phyloP scores from a whole-genome alignment of 148 eudicot genomes.

The Linanthus parryae region DNA sequence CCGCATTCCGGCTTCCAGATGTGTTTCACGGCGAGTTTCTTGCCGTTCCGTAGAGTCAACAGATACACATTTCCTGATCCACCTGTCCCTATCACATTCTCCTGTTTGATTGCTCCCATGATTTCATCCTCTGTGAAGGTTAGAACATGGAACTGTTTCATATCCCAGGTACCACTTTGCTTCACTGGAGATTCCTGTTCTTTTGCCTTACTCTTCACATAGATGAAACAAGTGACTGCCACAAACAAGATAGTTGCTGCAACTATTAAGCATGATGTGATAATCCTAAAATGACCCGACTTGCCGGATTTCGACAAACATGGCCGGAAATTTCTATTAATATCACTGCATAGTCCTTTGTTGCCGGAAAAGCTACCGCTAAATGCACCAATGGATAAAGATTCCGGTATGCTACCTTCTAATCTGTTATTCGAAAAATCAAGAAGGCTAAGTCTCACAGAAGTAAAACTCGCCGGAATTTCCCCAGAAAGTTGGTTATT shows the following conservation, averaged over 20 bases:
- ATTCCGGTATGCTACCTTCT: conserved; percentile 25
- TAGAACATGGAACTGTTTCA: conserved; percentile 28
- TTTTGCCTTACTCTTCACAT: conserved; percentile 12
- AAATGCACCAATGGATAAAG: conserved; percentile 18
- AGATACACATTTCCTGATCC: conserved; percentile 34
- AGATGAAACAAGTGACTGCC: conserved; percentile 16
- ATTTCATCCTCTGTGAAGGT: conserved; percentile 30
- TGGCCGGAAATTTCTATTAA: conserved; percentile 9
- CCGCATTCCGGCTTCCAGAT: conserved; percentile 31
- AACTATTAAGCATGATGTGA: conserved; percentile 18
- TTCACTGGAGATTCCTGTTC: conserved; percentile 7
- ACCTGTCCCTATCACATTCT: conserved; percentile 35
- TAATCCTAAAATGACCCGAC: background rate
- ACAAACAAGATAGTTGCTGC: conserved; percentile 14
- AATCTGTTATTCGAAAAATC: conserved; percentile 31
- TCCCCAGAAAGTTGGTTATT: conserved; percentile 31
- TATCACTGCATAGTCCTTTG: conserved; percentile 23
- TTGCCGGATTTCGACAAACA: conserved; percentile 22
- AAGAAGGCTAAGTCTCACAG: conserved; percentile 28
- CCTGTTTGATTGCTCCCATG: conserved; percentile 18
- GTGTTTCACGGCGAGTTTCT: conserved; percentile 33
- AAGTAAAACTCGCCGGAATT: conserved; percentile 23
- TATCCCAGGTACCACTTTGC: conserved; percentile 22
- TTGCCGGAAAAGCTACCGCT: conserved; percentile 23
- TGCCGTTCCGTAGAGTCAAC: conserved; percentile 18